Percentiles rank a stretch among this genome's conserved stretches.
phyloP scores from a whole-genome alignment of 805 yeast species.

The Starmerella ratchasimensis region DNA sequence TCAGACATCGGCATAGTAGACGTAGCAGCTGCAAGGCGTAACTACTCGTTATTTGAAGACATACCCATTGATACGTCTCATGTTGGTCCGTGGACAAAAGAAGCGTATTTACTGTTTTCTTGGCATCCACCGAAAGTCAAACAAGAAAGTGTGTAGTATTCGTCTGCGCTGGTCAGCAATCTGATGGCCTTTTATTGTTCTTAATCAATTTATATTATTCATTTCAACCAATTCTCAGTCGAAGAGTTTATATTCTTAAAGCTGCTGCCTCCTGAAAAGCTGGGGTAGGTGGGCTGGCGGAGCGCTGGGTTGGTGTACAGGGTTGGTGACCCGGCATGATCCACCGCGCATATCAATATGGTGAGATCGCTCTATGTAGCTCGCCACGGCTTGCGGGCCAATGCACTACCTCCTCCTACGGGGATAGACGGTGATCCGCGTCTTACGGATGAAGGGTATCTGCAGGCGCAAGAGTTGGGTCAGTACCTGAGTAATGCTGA shows the following conservation, averaged over 20 bases:
- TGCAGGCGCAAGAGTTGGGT: constrained; percentile 74
- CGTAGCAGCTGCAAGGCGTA: not conserved
- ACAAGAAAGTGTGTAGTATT: too few species aligned
- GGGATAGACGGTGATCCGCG: constrained; percentile 85
- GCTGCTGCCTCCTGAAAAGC: too few species aligned
- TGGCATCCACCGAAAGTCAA: constrained; percentile 19
- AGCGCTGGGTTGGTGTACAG: too few species aligned
- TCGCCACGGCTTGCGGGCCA: constrained; percentile 74
- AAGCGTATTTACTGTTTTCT: constrained; percentile 22
- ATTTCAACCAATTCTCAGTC: too few species aligned
- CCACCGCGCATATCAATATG: too few species aligned
- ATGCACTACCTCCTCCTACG: constrained; percentile 56
- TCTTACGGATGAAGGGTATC: constrained; percentile 74
- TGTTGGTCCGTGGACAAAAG: constrained; percentile 25
- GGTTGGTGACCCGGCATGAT: too few species aligned
- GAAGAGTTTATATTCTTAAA: too few species aligned
- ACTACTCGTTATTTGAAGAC: constrained; percentile 11
- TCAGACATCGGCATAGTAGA: constrained; percentile 11
- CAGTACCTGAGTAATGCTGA: constrained; percentile 32
- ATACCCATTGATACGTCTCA: constrained; percentile 13
- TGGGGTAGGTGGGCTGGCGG: too few species aligned
- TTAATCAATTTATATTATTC: not conserved
- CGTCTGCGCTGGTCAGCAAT: too few species aligned
- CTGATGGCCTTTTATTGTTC: too few species aligned
- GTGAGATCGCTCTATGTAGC: constrained; percentile 12